Base-by-base conservation (phyloP, 1,139 yeast genomes). In the Candida pseudoviswanathii region DNA sequence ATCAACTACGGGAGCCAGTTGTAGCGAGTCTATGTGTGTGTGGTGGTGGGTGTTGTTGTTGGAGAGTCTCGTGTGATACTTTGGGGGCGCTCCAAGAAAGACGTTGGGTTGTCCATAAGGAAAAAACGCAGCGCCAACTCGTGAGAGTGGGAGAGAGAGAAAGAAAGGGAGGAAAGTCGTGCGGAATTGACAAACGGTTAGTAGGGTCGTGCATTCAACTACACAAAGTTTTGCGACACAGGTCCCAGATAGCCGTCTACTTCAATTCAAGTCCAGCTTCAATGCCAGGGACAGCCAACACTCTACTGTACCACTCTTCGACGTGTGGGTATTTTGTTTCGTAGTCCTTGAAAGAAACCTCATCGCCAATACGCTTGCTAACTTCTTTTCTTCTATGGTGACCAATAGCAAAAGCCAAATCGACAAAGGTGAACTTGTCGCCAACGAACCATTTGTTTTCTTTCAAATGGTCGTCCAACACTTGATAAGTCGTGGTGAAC, bases 351-450 rank as follows among this genome's bases (percentile, higher is more conserved):
- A 42, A 42, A 6, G 38, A 16, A 21, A 42, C 41, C 16, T 47
- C 52, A 33, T 26, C 45, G 16, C 21, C 34, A 26, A 48, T 41
- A 25, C 46, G 44, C 6, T 33, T 32, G n/a, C 34, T 11, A 33
- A 30, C 45, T 46, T 51, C 53, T 34, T 40, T 31, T 41, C 51
- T 43, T 37, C 54, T 38, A 42, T 51, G 46, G 32, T 51, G 41
- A 42, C 48, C 51, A 16, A 26, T 21, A 7, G 47, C 47, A 42
- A 49, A 48, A 2, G 49, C 48, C 11, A 53, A 29, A 49, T 54
- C 57, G 38, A 46, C 54, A 31, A 51, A 33, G 6, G 53, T 51
- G 24, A 54, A 46, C 24, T 51, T 51, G n/a, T 52, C 51, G 33
- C 57, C 57, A 29, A 51, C 46, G 27, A 51, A 51, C 51, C 51